phyloP scores from a whole-genome alignment of 1,284 basidiomycete species.

The Ganoderma resinaceum region DNA sequence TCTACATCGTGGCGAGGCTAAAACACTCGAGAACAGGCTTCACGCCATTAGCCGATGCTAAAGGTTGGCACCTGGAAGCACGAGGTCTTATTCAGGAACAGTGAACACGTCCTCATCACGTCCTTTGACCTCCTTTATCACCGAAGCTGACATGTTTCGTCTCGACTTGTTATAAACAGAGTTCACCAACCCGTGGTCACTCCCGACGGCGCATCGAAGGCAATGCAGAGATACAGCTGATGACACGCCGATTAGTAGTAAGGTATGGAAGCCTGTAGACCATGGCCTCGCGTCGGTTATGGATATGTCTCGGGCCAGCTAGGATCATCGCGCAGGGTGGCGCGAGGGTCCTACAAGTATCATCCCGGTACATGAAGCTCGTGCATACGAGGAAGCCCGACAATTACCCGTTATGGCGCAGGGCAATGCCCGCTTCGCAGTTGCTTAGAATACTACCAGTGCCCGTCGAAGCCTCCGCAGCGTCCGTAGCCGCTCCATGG shows the following conservation, averaged over 20 bases:
- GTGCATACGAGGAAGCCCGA: background rate
- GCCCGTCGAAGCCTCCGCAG: background rate
- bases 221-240: background rate
- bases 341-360: background rate
- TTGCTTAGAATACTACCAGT: conserved; percentile 2
- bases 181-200: background rate
- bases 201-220: background rate
- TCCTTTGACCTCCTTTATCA: background rate
- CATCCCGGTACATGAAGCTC: background rate
- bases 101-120: background rate
- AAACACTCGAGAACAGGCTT: conserved; percentile 2
- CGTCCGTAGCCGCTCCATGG: background rate
- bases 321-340: background rate
- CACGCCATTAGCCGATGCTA: background rate
- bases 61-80: background rate
- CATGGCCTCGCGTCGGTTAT: background rate
- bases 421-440: background rate
- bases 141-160: background rate
- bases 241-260: background rate
- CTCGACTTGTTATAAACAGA: background rate
- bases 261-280: background rate
- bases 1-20: conserved; percentile 1
- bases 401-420: background rate
- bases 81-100: background rate
- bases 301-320: background rate